Base-by-base conservation (phyloP, 225 moss, liverwort and hornwort species). In the Pleurozium schreberi region DNA sequence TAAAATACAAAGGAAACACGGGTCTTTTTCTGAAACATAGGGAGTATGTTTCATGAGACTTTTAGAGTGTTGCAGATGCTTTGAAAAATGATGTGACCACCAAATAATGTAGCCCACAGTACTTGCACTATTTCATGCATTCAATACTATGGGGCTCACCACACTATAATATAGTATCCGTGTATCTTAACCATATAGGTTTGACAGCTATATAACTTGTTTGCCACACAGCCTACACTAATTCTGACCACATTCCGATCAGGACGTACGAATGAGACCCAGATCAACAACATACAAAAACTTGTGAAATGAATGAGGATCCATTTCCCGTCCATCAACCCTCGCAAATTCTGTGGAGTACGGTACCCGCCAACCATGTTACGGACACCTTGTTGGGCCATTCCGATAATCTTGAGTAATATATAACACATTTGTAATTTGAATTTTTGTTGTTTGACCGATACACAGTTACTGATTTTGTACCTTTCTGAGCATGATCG, bases 141-240 rank as follows among this genome's bases (percentile, higher is more conserved):
- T 82, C 47, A 63, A 34, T 47, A 62, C 33, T 8, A 63, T 2
- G 18, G 27, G 50, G 49, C 65, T 28, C 8, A 50, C n/a, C n/a
- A 53, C 53, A 62, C 87, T 69, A 17, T 78, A 11, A 13, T 70
- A 55, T 33, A 84, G 14, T 11, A 84, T 80, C 9, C 5, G 33
- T 18, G 65, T n/a, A 84, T 31, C 8, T 7, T 69, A 14, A 38
- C 57, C 57, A 57, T 20, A 57, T 57, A n/a, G 38, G 12, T 20
- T 33, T 80, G 89, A 60, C 87, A 91, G 80, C 74, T 91, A 87
- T 5, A 42, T 66, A 73, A 87, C 89, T 89, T 91, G 80, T 66
- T 73, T 0, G 14, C n/a, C 84, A 89, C 74, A 87, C 60, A 73
- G 64, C 70, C 89, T 86, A 53, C 15, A 85, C 63, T 68, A 67